Conservation (phyloP, 2,329 filamentous ascomycete genomes). For the Ceratocystis smalleyi region DNA sequence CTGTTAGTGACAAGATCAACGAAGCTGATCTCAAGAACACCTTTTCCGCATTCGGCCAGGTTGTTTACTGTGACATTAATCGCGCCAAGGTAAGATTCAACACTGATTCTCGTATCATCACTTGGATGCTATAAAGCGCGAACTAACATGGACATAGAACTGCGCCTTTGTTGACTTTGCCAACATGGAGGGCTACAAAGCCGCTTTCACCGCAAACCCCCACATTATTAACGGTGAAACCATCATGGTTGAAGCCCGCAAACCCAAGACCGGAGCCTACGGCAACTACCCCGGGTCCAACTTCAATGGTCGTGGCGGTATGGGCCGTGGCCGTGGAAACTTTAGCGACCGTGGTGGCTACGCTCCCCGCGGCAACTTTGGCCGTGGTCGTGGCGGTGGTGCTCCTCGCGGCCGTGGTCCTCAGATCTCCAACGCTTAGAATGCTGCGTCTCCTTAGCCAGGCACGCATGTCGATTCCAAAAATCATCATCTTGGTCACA, state of each 20-base stretch:
- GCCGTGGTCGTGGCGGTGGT: conserved; percentile 51
- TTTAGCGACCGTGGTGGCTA: conserved; percentile 46
- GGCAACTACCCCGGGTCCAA: conserved; percentile 52
- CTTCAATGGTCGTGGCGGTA: conserved; percentile 43
- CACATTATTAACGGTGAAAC: conserved; percentile 69
- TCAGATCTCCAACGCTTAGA: conserved; percentile 37
- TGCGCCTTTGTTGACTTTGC: conserved; percentile 94
- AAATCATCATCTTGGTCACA: not conserved
- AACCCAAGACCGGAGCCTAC: conserved; percentile 55
- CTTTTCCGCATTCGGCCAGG: conserved; percentile 55
- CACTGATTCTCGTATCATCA: conserved; percentile 8
- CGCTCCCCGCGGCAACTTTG: conserved; percentile 43
- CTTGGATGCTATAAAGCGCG: not conserved
- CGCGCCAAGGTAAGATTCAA: conserved; percentile 54
- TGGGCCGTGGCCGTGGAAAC: conserved; percentile 48
- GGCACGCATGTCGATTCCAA: conserved; percentile 1
- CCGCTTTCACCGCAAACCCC: conserved; percentile 70
- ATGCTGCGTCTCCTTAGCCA: conserved; percentile 1
- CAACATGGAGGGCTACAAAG: conserved; percentile 63
- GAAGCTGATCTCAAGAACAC: conserved; percentile 54
- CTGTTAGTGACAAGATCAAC: conserved; percentile 78
- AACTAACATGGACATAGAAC: conserved; percentile 43
- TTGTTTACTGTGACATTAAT: conserved; percentile 63
- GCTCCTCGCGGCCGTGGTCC: conserved; percentile 48
- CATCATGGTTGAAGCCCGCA: conserved; percentile 78